Evolutionary conservation across 495 filamentous ascomycete species (phyloP), one percentile per base, ranked within the genome.

Genomic region (Barbatosphaeria neglecta): DNA sequence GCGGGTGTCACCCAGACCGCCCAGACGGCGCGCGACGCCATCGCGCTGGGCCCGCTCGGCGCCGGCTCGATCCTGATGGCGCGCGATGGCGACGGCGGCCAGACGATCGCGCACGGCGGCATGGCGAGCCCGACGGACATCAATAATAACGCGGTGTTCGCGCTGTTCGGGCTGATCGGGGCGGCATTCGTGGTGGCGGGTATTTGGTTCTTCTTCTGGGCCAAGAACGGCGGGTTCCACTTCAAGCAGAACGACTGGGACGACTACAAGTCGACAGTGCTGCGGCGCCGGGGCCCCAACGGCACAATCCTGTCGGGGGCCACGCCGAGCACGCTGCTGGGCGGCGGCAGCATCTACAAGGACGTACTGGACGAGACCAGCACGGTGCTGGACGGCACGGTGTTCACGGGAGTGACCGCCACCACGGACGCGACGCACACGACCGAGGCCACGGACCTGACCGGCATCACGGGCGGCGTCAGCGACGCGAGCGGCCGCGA

Each of bases 121-220:
- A 64, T 78, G 9, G 65, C 84, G 18, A 63, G 72, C 37, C 82
- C 87, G 0, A 56, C 68, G n/a, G 61, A 73, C 42, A 86, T 95
- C 69, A 88, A 92, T 68, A 94, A 90, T 72, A 77, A 79, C 16
- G 84, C 77, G 42, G 72, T 95, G 42, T 80, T 95, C 60, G 81
- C 80, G 6, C 70, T 96, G 4, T 95, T 98, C 56, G 93, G 83
- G 8, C 58, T 97, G 22, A 73, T 97, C 44, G 87, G 87, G 24
- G 82, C 77, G 3, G 78, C 67, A 17, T 83, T 97, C 60, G 87
- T 90, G 24, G 49, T 90, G 18, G 77, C 73, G 0, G 72, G 66
- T 18, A 85, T 96, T 50, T 98, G 92, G 92, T 95, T 97, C 70
- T 98, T 97, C 75, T 94, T 97, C 77, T 93, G 84, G 84, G 88